These are phyloP conservation scores for Malus hybrid DNA, from an alignment of 331 rosid genomes.

Conservation along the genomic window DNA sequence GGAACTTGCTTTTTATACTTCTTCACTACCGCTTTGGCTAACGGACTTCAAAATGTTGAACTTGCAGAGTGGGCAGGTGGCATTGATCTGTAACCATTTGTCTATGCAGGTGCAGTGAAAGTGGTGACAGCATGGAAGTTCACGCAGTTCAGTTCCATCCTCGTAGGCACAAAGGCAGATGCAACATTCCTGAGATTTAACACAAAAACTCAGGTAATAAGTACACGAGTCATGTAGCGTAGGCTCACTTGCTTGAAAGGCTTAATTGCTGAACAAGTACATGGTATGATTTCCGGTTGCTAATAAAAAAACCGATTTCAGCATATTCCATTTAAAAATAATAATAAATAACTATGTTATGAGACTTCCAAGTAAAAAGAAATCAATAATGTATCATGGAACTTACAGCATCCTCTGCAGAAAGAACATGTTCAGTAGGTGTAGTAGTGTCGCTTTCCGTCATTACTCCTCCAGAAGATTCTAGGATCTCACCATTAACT, in stretches of 20 bases:
- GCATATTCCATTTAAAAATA: background rate
- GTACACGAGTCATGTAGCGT: background rate
- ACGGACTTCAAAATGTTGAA: slow-evolving; percentile 50
- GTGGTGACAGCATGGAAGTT: slow-evolving; percentile 89
- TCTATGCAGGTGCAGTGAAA: slow-evolving; percentile 82
- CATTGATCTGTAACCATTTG: slow-evolving; percentile 76
- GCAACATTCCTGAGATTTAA: slow-evolving; percentile 58
- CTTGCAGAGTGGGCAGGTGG: slow-evolving; percentile 92
- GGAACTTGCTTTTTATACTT: slow-evolving; percentile 30
- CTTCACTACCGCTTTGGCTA: slow-evolving; percentile 26
- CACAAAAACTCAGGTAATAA: slow-evolving; percentile 12
- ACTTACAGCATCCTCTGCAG: slow-evolving; percentile 84
- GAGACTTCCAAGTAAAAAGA: background rate
- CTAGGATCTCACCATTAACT: slow-evolving; percentile 49
- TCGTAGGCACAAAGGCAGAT: slow-evolving; percentile 71
- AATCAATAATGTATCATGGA: background rate
- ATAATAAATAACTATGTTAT: background rate
- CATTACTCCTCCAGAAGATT: slow-evolving; percentile 68
- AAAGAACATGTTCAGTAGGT: slow-evolving; percentile 48
- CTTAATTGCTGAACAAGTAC: background rate
- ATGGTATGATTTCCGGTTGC: background rate
- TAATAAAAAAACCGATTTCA: background rate
- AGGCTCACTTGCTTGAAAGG: background rate
- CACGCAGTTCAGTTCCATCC: slow-evolving; percentile 67
- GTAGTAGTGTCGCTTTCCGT: slow-evolving; percentile 41